Conservation (phyloP, 495 filamentous ascomycete genomes). For the Lasiosphaeris hirsuta region DNA sequence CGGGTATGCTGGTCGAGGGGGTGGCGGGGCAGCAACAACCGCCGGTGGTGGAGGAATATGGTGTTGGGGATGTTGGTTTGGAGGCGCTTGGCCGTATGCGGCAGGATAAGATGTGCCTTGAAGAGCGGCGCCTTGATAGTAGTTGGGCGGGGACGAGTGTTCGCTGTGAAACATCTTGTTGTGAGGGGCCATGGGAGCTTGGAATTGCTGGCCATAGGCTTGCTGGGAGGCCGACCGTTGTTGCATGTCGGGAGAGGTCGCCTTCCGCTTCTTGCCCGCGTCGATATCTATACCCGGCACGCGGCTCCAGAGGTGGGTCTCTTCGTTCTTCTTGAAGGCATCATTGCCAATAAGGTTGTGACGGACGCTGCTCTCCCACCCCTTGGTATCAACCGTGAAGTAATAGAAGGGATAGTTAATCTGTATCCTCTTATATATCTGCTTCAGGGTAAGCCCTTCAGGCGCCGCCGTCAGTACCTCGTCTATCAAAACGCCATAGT, state of each 20-base stretch:
- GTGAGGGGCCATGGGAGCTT: constrained; percentile 22
- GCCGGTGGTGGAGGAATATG: too few species aligned
- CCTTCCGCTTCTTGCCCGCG: constrained; percentile 51
- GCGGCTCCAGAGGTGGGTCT: constrained; percentile 46
- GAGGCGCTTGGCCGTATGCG: constrained; percentile 15
- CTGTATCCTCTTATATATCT: constrained; percentile 89
- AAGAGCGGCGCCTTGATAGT: constrained; percentile 24
- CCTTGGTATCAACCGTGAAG: constrained; percentile 72
- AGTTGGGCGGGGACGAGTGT: constrained; percentile 20
- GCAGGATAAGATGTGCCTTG: constrained; percentile 17
- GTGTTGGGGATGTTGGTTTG: constrained; percentile 7
- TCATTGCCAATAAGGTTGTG: constrained; percentile 90
- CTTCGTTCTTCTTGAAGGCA: constrained; percentile 80
- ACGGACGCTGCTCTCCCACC: constrained; percentile 96
- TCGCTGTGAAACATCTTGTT: constrained; percentile 30
- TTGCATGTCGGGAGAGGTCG: constrained; percentile 37
- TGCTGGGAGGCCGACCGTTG: constrained; percentile 25
- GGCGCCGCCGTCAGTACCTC: constrained; percentile 77
- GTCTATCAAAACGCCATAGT: constrained; percentile 88
- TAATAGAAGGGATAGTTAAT: constrained; percentile 87
- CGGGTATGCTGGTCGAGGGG: constrained; percentile 31
- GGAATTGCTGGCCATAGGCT: constrained; percentile 25
- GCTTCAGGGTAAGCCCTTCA: constrained; percentile 76
- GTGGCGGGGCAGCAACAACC: not conserved
- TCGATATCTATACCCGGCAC: constrained; percentile 50